Conservation (phyloP, 371 early-diverging fungal genomes). For the Apophysomyces ossiformis region DNA sequence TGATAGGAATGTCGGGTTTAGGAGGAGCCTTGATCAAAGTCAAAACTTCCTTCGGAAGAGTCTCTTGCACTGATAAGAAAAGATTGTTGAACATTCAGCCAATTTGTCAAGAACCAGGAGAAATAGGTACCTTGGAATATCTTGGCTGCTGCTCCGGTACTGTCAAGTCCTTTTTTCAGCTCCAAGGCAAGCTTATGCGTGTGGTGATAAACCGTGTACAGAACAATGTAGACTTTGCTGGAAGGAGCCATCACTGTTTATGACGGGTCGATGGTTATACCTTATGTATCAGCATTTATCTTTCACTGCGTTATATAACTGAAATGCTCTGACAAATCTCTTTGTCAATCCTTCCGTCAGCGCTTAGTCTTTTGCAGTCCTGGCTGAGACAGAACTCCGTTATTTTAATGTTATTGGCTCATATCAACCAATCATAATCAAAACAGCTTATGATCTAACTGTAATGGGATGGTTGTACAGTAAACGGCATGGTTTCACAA, state of each 20-base stretch:
- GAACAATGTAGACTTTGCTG: neutral
- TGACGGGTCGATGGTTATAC: no score
- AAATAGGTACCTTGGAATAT: neutral
- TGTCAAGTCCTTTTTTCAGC: neutral
- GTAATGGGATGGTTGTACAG: no score
- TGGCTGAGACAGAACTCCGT: no score
- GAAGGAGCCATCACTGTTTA: neutral
- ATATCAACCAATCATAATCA: no score
- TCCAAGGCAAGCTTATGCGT: conserved; percentile 2
- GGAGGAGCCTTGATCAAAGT: conserved; percentile 21
- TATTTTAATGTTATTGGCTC: no score
- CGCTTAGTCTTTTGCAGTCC: no score
- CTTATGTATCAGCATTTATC: no score
- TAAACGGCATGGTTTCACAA: no score
- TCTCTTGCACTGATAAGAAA: conserved; percentile 13
- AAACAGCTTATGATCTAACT: no score
- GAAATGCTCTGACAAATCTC: neutral
- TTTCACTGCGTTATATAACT: neutral
- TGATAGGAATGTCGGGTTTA: conserved; percentile 54
- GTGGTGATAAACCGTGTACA: conserved; percentile 8
- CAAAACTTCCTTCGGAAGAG: conserved; percentile 9
- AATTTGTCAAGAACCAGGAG: neutral
- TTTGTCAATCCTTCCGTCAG: neutral
- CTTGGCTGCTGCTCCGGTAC: neutral
- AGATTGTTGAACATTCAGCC: neutral